Conservation (phyloP, 2,329 filamentous ascomycete genomes). For the Akanthomyces muscarius region DNA sequence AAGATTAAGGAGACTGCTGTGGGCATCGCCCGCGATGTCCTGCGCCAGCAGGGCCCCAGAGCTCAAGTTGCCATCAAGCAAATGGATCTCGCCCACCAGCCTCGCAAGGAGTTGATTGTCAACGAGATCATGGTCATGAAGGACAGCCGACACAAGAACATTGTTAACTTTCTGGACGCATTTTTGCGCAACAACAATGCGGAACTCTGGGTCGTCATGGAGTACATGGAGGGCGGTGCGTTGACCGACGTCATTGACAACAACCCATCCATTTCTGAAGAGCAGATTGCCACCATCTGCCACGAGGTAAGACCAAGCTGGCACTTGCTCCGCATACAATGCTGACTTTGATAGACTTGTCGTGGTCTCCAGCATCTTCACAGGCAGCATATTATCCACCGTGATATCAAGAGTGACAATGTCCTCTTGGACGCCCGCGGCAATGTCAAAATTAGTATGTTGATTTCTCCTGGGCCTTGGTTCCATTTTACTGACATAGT, state of each 20-base stretch:
- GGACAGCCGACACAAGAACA: slow-evolving; percentile 95
- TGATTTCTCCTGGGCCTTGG: not conserved
- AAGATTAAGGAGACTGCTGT: slow-evolving; percentile 85
- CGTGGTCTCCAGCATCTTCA: slow-evolving; percentile 92
- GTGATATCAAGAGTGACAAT: slow-evolving; percentile 99
- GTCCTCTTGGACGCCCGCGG: slow-evolving; percentile 90
- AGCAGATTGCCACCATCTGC: slow-evolving; percentile 97
- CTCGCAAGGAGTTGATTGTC: slow-evolving; percentile 95
- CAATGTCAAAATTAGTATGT: slow-evolving; percentile 95
- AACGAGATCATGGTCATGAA: slow-evolving; percentile 99
- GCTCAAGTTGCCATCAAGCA: slow-evolving; percentile 98
- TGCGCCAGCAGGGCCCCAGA: slow-evolving; percentile 73
- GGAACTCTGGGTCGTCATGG: slow-evolving; percentile 99
- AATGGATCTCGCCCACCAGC: slow-evolving; percentile 97
- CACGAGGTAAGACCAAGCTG: slow-evolving; percentile 66
- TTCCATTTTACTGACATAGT: slow-evolving; percentile 30
- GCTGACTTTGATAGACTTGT: slow-evolving; percentile 66
- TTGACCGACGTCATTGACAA: slow-evolving; percentile 99
- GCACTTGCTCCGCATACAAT: not conserved
- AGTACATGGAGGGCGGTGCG: slow-evolving; percentile 98
- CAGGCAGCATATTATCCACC: slow-evolving; percentile 93
- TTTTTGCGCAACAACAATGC: slow-evolving; percentile 92
- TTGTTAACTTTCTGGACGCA: slow-evolving; percentile 97
- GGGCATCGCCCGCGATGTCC: slow-evolving; percentile 78
- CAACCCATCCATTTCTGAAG: slow-evolving; percentile 87